Base-by-base conservation (phyloP, 768 basidiomycete genomes). In the Mycena metata region DNA sequence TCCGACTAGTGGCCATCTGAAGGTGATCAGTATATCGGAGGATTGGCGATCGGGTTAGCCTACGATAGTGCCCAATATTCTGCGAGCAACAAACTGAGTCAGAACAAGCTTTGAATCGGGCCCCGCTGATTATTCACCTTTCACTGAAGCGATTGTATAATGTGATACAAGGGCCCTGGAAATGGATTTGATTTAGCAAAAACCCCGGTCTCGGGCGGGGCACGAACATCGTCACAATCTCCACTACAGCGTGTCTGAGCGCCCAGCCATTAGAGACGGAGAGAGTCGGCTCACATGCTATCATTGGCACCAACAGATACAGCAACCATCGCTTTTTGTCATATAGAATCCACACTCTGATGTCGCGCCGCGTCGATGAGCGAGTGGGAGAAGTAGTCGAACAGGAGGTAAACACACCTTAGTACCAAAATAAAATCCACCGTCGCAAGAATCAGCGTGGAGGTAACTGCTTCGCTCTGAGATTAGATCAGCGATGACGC, bases 301-400 rank as follows among this genome's bases (percentile, higher is more conserved):
- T 70, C 69, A 70, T 62, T 12, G 69, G 64, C 7, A 70, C 50
- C 2, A 70, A 36, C 9, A 66, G 16, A 35, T 70, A 70, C 11
- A 70, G 19, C 24, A 70, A 24, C 43, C 55, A 21, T 12, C 69
- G 60, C 19, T 45, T 52, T 19, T 66, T 70, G 24, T 50, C 65
- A 21, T 66, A 70, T 19, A 70, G 26, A 41, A 70, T 52, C 69
- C 69, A 70, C 1, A 70, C 69, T 23, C 64, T 70, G n/a, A n/a
- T n/a, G n/a, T n/a, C n/a, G n/a, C n/a, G n/a, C n/a, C n/a, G 46
- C 11, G 21, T 43, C n/a, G 1, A 19, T 4, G 21, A 26, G 5
- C 1, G 3, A 16, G 13, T 21, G 54, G 57, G 19, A 21, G 13
- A 21, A 2, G 11, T 5, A 8, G 11, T 43, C 4, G 47, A 10